Base-by-base conservation (phyloP, 2,329 filamentous ascomycete genomes). In the Colletotrichum sp. region DNA sequence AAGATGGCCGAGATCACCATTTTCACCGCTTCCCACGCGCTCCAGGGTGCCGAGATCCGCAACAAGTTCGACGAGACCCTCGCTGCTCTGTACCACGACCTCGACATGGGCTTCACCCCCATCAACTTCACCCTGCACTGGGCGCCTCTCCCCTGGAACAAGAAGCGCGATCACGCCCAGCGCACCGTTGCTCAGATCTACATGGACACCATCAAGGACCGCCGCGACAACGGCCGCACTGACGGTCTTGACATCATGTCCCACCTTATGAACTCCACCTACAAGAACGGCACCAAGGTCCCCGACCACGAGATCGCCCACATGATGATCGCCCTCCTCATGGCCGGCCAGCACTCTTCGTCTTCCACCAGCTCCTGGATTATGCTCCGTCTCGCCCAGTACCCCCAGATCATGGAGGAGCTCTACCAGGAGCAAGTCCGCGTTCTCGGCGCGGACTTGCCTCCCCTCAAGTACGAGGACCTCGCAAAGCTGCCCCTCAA, bases 311-410 rank as follows among this genome's bases (percentile, higher is more conserved):
- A 98, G 84, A 91, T 97, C 74, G 95, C 95, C 26, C 94, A 97
- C 86, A 96, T 98, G 91, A 96, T 98, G 94, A 98, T 98, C 84
- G 95, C 95, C 7, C 90, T 98, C 26, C 91, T 98, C 77, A 97
- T 98, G 95, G 95, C 95, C 74, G 95, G 95, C 71, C 95, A 98
- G 83, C 95, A 98, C 87, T 96, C 94, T 3, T 96, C 95, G 3
- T 95, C 95, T 5, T 95, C 95, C 24, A 96, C 94, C 52, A 93
- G 92, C 80, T 91, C 95, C 52, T 98, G 95, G 95, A 96, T 97
- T 80, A 90, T 97, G 83, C 90, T 97, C 55, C 94, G 93, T 78
- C 91, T 98, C 48, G 95, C 95, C 30, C 90, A 93, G 75, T 90
- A 94, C 80, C 95, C 95, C 14, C 89, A 96, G 21, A 91, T 97